Conservation (phyloP, 2,329 filamentous ascomycete species). For the Lasiodiplodia sp. region DNA sequence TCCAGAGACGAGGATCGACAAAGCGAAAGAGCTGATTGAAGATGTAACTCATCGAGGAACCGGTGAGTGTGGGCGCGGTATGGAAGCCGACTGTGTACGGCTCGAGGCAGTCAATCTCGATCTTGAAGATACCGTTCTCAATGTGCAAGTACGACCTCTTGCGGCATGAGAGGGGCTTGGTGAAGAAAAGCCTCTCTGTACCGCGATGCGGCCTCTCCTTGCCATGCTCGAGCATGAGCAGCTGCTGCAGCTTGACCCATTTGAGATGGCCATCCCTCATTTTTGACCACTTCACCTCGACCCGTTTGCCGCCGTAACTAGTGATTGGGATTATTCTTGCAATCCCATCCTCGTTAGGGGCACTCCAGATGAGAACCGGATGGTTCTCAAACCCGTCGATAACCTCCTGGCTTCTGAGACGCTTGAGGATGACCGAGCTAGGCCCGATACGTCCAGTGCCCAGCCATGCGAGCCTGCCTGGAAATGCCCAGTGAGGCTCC, state of each 20-base stretch:
- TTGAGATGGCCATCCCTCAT: neutral
- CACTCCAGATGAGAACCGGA: slow-evolving; percentile 10
- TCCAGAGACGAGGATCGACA: neutral
- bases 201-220: neutral
- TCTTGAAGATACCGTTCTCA: neutral
- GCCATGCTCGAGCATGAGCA: neutral
- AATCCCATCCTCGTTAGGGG: slow-evolving; percentile 1
- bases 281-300: slow-evolving; percentile 3
- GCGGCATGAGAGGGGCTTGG: neutral
- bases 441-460: neutral
- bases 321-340: slow-evolving; percentile 12
- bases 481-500: neutral
- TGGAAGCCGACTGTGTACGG: neutral
- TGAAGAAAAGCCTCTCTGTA: neutral
- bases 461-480: slow-evolving; percentile 6
- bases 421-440: neutral
- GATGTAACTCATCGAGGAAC: neutral
- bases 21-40: neutral
- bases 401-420: neutral
- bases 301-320: neutral
- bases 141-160: slow-evolving; percentile 18
- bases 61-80: neutral
- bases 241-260: neutral
- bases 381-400: slow-evolving; percentile 13
- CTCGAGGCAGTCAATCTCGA: slow-evolving; percentile 3